Evolutionary conservation across 2,329 filamentous ascomycete species (phyloP), one percentile per base, ranked within the genome.

Genomic region (Nemania sp.): DNA sequence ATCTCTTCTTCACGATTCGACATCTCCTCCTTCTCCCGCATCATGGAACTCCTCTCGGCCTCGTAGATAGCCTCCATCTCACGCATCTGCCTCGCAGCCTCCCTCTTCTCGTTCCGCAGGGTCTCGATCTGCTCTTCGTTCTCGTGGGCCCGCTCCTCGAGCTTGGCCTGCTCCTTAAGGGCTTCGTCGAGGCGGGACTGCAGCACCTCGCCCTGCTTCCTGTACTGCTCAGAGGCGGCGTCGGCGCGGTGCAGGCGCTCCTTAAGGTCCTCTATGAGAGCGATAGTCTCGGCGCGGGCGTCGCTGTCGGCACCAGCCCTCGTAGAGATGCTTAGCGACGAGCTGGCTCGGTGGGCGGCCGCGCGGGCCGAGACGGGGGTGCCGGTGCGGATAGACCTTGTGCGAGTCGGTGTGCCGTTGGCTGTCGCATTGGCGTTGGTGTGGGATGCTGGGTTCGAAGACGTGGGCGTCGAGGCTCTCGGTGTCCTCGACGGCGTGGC

Each of bases 41-140:
- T 85, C 75, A 93, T 89, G 49, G 90, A 85, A 67, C 87, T 90
- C 59, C 91, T 84, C 74, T 99, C 94, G 39, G 89, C 86, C 72
- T 97, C 93, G 71, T 96, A 95, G 61, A 95, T 92, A 60, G 86
- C 86, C 72, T 97, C 92, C 76, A 97, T 86, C 71, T 99, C 94
- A 60, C 93, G 85, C 67, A 90, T 89, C 72, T 95, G 88, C 60
- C 91, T 84, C 24, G 86, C 83, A 50, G 87, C 80, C 63, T 97
- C 92, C 64, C 90, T 84, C 75, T 94, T 92, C 67, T 96, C 90
- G 65, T 90, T 91, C 67, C 86, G 85, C 49, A 97, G 78, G 6
- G 82, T 77, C 72, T 96, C 91, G 54, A 93, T 82, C 67, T 87
- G 86, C 71, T 93, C 90, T 57, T 94, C 91, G 66, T 84, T 86